A percentile compares a stretch with the other conserved stretches of the same genome.
Evolutionary conservation across 768 basidiomycete genomes (phyloP).

Genomic region (Kwoniella newhampshirensis): DNA sequence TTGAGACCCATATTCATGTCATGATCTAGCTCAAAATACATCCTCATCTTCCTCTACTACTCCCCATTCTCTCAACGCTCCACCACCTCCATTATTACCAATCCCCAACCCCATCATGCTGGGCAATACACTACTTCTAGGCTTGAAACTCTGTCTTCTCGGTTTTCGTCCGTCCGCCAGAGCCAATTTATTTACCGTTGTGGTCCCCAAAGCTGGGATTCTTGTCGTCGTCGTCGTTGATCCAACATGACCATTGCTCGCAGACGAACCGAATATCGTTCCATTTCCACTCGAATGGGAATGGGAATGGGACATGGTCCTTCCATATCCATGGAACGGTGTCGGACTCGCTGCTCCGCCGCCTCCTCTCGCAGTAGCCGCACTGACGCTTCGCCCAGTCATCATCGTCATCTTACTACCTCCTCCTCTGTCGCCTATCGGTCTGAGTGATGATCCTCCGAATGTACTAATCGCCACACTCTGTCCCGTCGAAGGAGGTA

Average conservation of each 20-base stretch:
- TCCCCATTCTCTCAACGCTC: constrained; percentile 4
- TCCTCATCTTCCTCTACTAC: constrained; percentile 24
- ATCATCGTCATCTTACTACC: no score
- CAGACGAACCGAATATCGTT: no score
- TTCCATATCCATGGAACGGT: constrained; percentile 3
- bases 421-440: neutral
- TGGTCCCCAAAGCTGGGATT: no score
- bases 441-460: constrained; percentile 8
- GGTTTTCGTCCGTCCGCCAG: constrained; percentile 8
- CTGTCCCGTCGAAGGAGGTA: neutral
- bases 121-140: constrained; percentile 13
- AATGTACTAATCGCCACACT: neutral
- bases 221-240: no score
- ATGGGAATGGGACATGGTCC: constrained; percentile 10
- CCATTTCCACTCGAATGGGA: no score
- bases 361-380: neutral
- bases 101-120: neutral
- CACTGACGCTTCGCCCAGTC: constrained; percentile 1
- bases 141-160: constrained; percentile 21
- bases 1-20: no score
- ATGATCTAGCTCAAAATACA: constrained; percentile 21
- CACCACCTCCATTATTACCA: neutral
- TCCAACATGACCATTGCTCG: neutral
- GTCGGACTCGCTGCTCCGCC: constrained; percentile 2
- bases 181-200: neutral